These are phyloP conservation scores for Phytophthora vignae DNA, from an alignment of 352 stramenopile species.

Conservation along the genomic window DNA sequence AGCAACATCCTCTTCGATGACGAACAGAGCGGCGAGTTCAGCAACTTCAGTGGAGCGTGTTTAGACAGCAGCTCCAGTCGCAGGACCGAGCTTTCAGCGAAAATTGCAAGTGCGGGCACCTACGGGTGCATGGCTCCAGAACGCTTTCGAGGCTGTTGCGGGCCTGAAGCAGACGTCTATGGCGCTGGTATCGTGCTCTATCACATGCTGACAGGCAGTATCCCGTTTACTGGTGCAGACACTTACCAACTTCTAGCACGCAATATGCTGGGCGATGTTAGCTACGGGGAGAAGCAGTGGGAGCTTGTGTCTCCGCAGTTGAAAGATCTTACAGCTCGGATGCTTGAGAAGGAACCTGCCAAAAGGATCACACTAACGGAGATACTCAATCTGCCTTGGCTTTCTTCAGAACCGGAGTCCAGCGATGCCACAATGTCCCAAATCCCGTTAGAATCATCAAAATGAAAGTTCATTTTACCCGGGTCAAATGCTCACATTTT, in stretches of 20 bases:
- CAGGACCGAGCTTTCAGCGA: conserved; percentile 7
- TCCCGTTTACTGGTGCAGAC: conserved; percentile 54
- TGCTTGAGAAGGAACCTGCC: conserved; percentile 61
- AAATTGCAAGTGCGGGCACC: conserved; percentile 40
- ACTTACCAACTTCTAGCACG: conserved; percentile 64
- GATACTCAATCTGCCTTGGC: conserved; percentile 62
- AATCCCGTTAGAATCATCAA: conserved; percentile 3
- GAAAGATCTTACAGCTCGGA: conserved; percentile 44
- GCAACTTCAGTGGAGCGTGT: conserved; percentile 52
- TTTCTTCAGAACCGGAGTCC: conserved; percentile 44
- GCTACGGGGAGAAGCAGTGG: conserved; percentile 52
- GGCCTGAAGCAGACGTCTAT: conserved; percentile 68
- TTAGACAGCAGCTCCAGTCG: conserved; percentile 13
- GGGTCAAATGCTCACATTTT: not conserved
- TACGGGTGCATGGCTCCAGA: conserved; percentile 76
- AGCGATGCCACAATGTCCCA: conserved; percentile 14
- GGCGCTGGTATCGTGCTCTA: conserved; percentile 67
- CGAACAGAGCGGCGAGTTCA: conserved; percentile 39
- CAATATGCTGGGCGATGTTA: conserved; percentile 70
- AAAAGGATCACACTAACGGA: conserved; percentile 61
- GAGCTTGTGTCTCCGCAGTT: conserved; percentile 43
- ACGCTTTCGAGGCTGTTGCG: conserved; percentile 59
- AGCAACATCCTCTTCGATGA: conserved; percentile 74
- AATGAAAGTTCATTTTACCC: conserved; percentile 25
- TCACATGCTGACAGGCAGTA: conserved; percentile 63